These are phyloP conservation scores for Gossypium trilobum DNA, from an alignment of 441 rosid genomes.

Conservation along the genomic window DNA sequence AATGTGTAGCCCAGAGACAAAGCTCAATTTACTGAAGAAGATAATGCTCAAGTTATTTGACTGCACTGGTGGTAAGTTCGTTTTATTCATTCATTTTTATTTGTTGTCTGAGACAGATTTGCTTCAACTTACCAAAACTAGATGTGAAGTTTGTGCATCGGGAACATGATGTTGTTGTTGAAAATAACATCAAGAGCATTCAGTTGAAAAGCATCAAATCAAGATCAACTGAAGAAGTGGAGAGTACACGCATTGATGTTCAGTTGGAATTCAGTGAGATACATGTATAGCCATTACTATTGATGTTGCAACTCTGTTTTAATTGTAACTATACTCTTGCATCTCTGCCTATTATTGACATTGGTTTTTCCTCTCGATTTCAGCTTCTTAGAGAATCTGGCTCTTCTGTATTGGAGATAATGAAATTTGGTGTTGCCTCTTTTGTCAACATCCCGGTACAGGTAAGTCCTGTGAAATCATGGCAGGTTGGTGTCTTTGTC, in stretches of 20 bases:
- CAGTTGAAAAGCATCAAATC: conserved; percentile 68
- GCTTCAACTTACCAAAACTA: conserved; percentile 69
- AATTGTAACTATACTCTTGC: conserved; percentile 18
- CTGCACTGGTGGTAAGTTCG: neutral
- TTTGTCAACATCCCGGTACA: conserved; percentile 66
- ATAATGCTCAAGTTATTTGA: conserved; percentile 5
- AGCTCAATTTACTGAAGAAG: neutral
- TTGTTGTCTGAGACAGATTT: conserved; percentile 45
- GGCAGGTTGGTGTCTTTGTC: conserved; percentile 17
- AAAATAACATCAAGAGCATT: conserved; percentile 77
- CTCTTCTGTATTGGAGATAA: conserved; percentile 74
- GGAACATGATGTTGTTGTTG: conserved; percentile 55
- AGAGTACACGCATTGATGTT: conserved; percentile 78
- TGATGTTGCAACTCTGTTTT: conserved; percentile 24
- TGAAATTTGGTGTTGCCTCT: conserved; percentile 68
- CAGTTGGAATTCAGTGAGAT: conserved; percentile 88
- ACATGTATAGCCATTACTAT: conserved; percentile 50
- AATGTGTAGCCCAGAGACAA: neutral
- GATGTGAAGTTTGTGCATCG: conserved; percentile 68
- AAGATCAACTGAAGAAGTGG: conserved; percentile 63
- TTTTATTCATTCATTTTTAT: conserved; percentile 1
- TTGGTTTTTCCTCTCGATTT: conserved; percentile 31
- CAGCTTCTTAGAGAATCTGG: conserved; percentile 86
- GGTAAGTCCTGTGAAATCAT: conserved; percentile 39
- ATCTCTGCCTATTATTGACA: conserved; percentile 17